These are phyloP conservation scores for Tolypocladium album DNA, from an alignment of 2,329 filamentous ascomycete species.

Conservation along the genomic window DNA sequence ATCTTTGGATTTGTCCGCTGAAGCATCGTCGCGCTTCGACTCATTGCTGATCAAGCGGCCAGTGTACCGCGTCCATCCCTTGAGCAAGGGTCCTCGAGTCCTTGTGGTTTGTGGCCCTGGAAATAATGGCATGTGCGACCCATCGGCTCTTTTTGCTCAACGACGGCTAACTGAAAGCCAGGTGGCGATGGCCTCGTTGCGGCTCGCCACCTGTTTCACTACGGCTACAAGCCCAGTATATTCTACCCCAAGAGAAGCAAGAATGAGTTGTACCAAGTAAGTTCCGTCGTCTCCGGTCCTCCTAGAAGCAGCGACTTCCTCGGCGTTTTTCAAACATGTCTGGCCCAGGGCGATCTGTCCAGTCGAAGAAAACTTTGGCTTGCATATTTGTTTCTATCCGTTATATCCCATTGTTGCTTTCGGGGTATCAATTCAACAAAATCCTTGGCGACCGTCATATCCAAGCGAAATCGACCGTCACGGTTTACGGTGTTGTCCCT, in stretches of 20 bases:
- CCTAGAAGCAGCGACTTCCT: background rate
- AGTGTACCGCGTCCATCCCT: constrained; percentile 82
- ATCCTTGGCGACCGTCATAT: background rate
- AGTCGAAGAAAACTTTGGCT: background rate
- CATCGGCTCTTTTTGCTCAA: background rate
- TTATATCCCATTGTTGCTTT: constrained; percentile 6
- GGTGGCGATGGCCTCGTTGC: constrained; percentile 92
- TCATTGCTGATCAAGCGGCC: background rate
- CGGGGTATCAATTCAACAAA: constrained; percentile 4
- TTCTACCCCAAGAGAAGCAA: constrained; percentile 92
- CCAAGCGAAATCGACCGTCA: background rate
- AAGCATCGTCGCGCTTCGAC: background rate
- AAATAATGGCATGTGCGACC: constrained; percentile 44
- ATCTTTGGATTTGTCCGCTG: background rate
- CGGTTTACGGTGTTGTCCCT: background rate
- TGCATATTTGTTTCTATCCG: constrained; percentile 7
- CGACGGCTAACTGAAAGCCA: constrained; percentile 27
- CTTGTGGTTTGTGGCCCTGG: constrained; percentile 86
- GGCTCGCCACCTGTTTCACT: constrained; percentile 82
- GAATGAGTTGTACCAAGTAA: constrained; percentile 78
- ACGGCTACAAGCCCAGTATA: constrained; percentile 78
- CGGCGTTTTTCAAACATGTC: background rate
- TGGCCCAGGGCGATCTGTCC: too few relatives aligned
- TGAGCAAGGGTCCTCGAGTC: constrained; percentile 57
- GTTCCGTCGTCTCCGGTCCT: constrained; percentile 4